A percentile compares a stretch with the other conserved stretches of the same genome.
These are phyloP conservation scores for Talaromyces borbonicus DNA, from an alignment of 495 filamentous ascomycete species.

Conservation along the genomic window DNA sequence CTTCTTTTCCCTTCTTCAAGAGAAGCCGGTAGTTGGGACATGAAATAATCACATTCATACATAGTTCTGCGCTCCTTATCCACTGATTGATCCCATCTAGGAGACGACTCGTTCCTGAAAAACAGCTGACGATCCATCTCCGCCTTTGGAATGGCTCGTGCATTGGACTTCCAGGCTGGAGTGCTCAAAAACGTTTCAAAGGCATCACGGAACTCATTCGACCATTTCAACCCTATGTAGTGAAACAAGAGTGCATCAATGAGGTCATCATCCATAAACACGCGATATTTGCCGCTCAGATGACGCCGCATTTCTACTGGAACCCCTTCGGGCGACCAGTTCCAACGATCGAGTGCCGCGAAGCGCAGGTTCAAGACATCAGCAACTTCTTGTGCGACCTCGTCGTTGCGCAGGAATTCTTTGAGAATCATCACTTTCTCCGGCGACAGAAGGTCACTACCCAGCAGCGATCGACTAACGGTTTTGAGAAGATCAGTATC, in stretches of 20 bases:
- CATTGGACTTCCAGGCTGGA: slow-evolving; percentile 29
- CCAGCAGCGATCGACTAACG: slow-evolving; percentile 44
- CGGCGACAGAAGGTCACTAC: slow-evolving; percentile 46
- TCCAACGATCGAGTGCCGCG: slow-evolving; percentile 47
- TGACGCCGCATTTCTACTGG: slow-evolving; percentile 51
- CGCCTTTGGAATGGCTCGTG: slow-evolving; percentile 29
- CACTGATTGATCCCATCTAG: slow-evolving; percentile 11
- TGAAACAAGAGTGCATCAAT: slow-evolving; percentile 57
- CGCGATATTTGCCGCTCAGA: slow-evolving; percentile 49
- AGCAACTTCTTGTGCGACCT: slow-evolving; percentile 48
- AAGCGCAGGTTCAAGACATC: slow-evolving; percentile 64
- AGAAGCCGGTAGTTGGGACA: slow-evolving; percentile 36
- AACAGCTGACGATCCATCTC: slow-evolving; percentile 39
- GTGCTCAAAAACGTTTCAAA: slow-evolving; percentile 22
- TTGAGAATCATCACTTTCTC: slow-evolving; percentile 49
- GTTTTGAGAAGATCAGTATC: slow-evolving; percentile 32
- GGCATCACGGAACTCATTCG: slow-evolving; percentile 40
- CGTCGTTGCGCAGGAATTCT: slow-evolving; percentile 47
- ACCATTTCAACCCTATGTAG: slow-evolving; percentile 53
- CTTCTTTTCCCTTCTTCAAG: slow-evolving; percentile 12
- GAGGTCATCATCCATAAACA: slow-evolving; percentile 60
- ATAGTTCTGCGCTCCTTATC: slow-evolving; percentile 25
- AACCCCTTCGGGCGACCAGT: slow-evolving; percentile 45
- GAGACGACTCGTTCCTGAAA: slow-evolving; percentile 25
- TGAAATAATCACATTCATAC: slow-evolving; percentile 44